A percentile compares a stretch with the other conserved stretches of the same genome.
Conservation (phyloP, 306 rosid species). For the Pyrus bretschneideri region DNA sequence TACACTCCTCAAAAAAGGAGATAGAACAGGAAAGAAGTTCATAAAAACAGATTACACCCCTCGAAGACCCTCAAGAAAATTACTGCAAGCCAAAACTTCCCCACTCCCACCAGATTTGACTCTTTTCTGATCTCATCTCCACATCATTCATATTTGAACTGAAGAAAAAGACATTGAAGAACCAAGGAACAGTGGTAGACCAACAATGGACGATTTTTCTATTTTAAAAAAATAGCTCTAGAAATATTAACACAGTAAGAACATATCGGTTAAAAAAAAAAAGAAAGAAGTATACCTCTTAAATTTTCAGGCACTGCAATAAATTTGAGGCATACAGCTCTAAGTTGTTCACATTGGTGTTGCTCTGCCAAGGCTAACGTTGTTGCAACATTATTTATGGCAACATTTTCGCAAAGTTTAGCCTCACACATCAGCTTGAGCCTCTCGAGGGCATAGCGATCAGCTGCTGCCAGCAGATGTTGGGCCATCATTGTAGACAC, state of each 20-base stretch:
- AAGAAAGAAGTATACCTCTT: conserved; percentile 30
- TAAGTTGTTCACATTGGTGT: conserved; percentile 61
- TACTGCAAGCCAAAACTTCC: background rate
- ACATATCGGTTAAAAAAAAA: background rate
- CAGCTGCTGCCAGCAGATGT: conserved; percentile 73
- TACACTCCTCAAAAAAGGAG: background rate
- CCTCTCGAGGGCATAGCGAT: conserved; percentile 65
- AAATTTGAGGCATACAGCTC: conserved; percentile 52
- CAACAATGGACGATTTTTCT: background rate
- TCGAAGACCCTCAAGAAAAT: background rate
- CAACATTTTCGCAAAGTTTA: conserved; percentile 48
- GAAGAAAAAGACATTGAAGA: background rate
- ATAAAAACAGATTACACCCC: background rate
- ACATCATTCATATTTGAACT: background rate
- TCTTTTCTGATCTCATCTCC: background rate
- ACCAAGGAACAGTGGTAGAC: background rate
- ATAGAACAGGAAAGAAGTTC: background rate
- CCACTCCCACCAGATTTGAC: background rate
- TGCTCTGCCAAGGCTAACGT: conserved; percentile 75
- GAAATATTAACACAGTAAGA: background rate
- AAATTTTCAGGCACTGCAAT: conserved; percentile 56
- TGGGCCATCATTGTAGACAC: conserved; percentile 56
- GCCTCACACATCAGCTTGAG: conserved; percentile 56
- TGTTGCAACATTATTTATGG: conserved; percentile 68
- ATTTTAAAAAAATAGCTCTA: background rate